Evolutionary conservation across 129 eudicot genomes (phyloP), one percentile per base, ranked within the genome.

Genomic region (Pittosporum tobira): DNA sequence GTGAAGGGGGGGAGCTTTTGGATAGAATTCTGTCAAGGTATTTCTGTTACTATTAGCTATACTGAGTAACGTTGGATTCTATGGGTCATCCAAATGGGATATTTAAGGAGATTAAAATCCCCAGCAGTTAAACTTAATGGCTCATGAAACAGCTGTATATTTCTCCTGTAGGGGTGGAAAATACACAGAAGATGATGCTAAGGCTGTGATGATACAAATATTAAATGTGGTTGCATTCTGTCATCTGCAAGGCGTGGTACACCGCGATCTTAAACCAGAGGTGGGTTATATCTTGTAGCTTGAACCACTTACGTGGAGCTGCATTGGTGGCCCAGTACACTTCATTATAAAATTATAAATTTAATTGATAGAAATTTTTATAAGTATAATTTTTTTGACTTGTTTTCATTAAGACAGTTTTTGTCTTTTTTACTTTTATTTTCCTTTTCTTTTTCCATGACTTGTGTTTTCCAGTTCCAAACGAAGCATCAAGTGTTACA

Each of bases 161-260:
- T 1, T 37, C 60, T 48, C 23, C 53, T 66, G 59, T 71, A 93
- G 99, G 76, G 99, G 99, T 42, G 99, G 96, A 18, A 93, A 81
- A 51, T 89, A 84, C 69, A 49, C 84, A 1, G 97, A 89, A 82
- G 97, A 82, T 25, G 97, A 89, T 61, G 97, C 97, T 16, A 89
- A 82, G 75, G 62, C 58, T 1, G 83, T 89, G 25, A 71, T 89
- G 77, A 61, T 75, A 21, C 97, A 89, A 66, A 85, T 89, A 64
- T 56, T 89, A 22, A 89, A 77, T 48, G 79, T 89, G 57, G 96
- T 84, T 72, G 67, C 96, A 21, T 88, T 79, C 71, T 89, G 97
- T 72, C 97, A 89, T 81, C 85, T 89, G 49, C 97, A 89, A 70
- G 97, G 97, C 22, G 97, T 89, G 34, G 97, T 89, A 23, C 97